Conservation (phyloP, 2,329 filamentous ascomycete species). For the Trichoderma sp. region DNA sequence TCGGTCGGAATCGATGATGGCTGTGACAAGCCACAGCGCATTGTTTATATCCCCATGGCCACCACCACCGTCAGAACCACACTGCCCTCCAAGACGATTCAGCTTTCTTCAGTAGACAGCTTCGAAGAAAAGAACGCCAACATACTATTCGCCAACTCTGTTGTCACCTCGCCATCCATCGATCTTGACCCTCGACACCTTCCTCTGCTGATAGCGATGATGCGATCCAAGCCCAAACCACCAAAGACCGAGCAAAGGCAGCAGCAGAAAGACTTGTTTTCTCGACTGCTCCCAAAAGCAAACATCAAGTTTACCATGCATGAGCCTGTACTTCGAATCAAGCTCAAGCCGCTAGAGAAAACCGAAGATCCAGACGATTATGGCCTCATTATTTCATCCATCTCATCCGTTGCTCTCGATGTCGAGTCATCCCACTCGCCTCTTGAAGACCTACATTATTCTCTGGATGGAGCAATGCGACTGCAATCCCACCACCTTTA, state of each 20-base stretch:
- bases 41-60: conserved; percentile 95
- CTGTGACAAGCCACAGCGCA: conserved; percentile 79
- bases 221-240: conserved; percentile 58
- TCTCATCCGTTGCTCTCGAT: conserved; percentile 91
- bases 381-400: conserved; percentile 91
- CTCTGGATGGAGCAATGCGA: conserved; percentile 77
- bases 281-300: conserved; percentile 88
- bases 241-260: conserved; percentile 47
- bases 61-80: conserved; percentile 95
- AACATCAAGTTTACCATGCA: conserved; percentile 96
- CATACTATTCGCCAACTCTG: conserved; percentile 93
- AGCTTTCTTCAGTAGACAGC: conserved; percentile 71
- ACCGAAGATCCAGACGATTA: conserved; percentile 75
- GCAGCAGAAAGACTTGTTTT: conserved; percentile 70
- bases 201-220: conserved; percentile 77
- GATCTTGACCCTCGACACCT: conserved; percentile 92
- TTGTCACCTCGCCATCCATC: conserved; percentile 92
- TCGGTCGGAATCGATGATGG: conserved; percentile 90
- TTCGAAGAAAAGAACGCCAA: conserved; percentile 89
- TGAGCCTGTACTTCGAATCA: conserved; percentile 89
- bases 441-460: conserved; percentile 83
- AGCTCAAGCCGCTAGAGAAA: conserved; percentile 76
- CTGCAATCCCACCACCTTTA: conserved; percentile 88
- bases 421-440: conserved; percentile 94
- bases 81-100: conserved; percentile 89